Conservation (phyloP, 2,329 filamentous ascomycete species). For the Scorias spongiosa region DNA sequence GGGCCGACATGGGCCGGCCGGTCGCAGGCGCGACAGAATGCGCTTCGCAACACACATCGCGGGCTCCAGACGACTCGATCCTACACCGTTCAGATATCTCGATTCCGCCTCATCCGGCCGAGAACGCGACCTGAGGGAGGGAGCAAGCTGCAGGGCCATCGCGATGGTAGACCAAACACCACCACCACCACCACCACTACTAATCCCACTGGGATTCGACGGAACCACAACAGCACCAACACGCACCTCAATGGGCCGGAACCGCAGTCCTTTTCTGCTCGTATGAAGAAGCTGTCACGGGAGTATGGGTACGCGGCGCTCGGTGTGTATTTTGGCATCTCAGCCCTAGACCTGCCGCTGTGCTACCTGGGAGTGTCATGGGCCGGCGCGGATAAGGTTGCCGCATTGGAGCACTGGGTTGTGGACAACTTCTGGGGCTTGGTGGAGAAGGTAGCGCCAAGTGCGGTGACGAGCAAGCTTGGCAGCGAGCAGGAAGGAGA, state of each 20-base stretch:
- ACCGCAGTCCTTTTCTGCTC: slow-evolving; percentile 35
- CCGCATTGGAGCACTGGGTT: slow-evolving; percentile 54
- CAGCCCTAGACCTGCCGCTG: slow-evolving; percentile 81
- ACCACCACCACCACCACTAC: slow-evolving; percentile 22
- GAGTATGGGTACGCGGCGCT: slow-evolving; percentile 92
- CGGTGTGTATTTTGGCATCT: slow-evolving; percentile 76
- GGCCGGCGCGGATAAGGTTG: slow-evolving; percentile 75
- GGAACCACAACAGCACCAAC: slow-evolving; percentile 14
- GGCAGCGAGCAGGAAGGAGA: slow-evolving; percentile 35
- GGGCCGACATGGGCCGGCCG: too few relatives aligned
- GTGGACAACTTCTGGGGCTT: slow-evolving; percentile 43
- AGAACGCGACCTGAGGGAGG: not conserved
- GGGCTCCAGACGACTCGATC: not conserved
- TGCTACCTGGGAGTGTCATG: slow-evolving; percentile 78
- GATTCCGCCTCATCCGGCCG: not conserved
- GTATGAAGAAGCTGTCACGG: slow-evolving; percentile 67
- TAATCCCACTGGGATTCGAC: slow-evolving; percentile 13
- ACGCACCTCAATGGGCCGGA: slow-evolving; percentile 15
- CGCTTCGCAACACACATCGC: not conserved
- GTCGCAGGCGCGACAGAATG: not conserved
- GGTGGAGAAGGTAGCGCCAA: slow-evolving; percentile 45
- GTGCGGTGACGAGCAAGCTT: slow-evolving; percentile 28
- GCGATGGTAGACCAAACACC: slow-evolving; percentile 15
- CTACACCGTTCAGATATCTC: not conserved
- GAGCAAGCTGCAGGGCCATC: slow-evolving; percentile 12